These are phyloP conservation scores for Pseudisothecium myosuroides DNA, from an alignment of 225 moss, liverwort and hornwort genomes.

Conservation along the genomic window DNA sequence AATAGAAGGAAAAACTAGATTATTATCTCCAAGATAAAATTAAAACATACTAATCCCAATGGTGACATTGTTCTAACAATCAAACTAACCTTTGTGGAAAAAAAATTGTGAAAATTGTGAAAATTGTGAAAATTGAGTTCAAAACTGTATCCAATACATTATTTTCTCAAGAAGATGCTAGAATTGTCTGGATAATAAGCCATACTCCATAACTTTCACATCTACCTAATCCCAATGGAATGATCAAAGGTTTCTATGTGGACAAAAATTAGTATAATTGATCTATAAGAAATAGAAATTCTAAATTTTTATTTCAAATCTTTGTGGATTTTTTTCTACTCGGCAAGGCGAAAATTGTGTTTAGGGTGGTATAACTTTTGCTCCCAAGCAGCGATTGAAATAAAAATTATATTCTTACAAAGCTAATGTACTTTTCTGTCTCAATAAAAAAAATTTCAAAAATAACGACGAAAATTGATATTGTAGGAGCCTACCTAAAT, in stretches of 20 bases:
- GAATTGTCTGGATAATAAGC: background rate
- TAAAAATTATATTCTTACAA: background rate
- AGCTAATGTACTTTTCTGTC: background rate
- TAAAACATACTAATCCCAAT: too few species aligned
- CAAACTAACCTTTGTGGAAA: accelerated
- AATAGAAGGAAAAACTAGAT: too few species aligned
- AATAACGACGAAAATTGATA: background rate
- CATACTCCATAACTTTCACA: background rate
- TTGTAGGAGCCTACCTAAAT: accelerated
- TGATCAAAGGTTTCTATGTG: background rate
- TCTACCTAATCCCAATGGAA: background rate
- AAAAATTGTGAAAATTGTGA: too few species aligned
- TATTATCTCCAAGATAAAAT: too few species aligned
- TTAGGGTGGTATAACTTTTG: background rate
- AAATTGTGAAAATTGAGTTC: background rate
- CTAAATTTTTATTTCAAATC: background rate
- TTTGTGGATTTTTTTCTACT: background rate
- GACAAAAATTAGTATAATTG: background rate
- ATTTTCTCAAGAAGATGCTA: background rate
- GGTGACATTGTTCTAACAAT: background rate
- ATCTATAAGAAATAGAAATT: background rate
- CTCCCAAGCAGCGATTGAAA: accelerated
- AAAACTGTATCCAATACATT: background rate
- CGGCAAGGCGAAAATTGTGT: accelerated
- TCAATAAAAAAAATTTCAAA: background rate